Base-by-base conservation (phyloP, 1,284 basidiomycete genomes). In the Grifola frondosa region DNA sequence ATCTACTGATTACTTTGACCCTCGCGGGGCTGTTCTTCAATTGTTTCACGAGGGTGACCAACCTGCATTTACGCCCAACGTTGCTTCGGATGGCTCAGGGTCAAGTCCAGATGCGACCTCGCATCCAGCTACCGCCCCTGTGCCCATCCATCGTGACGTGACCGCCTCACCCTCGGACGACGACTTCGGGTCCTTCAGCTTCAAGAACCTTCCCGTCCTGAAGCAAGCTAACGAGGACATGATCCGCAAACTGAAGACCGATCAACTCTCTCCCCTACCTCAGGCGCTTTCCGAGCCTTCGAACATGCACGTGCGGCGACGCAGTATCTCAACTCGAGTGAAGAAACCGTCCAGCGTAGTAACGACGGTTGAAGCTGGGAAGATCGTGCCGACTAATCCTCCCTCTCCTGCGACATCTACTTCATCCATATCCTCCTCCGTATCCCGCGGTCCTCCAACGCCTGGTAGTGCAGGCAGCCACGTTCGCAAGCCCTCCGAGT, bases 161-260 rank as follows among this genome's bases (percentile, higher is more conserved):
- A 66, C 66, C 6, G 67, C 67, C 32, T 76, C 74, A 19, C 75
- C 81, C 23, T 74, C 77, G 12, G 75, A 78, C 56, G 92, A 96
- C 56, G 96, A 98, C 58, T 99, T 99, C 68, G 97, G 97, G 22
- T 86, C 93, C 0, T 99, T 99, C 71, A 94, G 86, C 65, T 99
- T 95, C 80, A 98, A 98, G 76, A 99, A 99, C 60, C 66, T 98
- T 35, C 93, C 94, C 0, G 84, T 98, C 9, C 73, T 99, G 62
- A 99, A 99, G 71, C 94, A 98, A 66, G 94, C 93, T 17, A 99
- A 99, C 64, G 97, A 99, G 66, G 95, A 99, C 63, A 87, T 99
- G 53, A 97, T 99, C 58, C 84, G 92, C 45, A 96, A 97, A 68
- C 78, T 99, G 63, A 86, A 85, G 69, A 89, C 87, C 1, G 88